phyloP scores from a whole-genome alignment of 768 basidiomycete species.

The Lyophyllum atratum region DNA sequence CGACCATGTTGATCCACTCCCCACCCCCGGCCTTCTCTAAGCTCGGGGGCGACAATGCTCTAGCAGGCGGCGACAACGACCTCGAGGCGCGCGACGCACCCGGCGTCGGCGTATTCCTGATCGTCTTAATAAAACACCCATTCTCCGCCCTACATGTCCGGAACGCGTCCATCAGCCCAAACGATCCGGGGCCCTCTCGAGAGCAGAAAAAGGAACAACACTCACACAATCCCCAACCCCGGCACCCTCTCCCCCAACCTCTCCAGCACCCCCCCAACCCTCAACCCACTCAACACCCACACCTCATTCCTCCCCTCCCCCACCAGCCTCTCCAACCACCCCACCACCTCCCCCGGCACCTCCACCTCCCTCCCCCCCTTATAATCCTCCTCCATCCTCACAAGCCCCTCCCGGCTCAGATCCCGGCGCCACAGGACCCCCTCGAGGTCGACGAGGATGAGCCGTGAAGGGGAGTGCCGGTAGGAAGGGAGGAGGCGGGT shows the following conservation, averaged over 20 bases:
- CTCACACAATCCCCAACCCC: constrained; percentile 75
- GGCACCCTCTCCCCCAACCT: constrained; percentile 61
- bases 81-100: constrained; percentile 18
- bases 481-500: constrained; percentile 65
- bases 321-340: constrained; percentile 56
- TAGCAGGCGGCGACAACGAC: not conserved
- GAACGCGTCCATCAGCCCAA: not conserved
- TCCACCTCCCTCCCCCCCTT: constrained; percentile 14
- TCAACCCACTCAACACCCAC: constrained; percentile 80
- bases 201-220: constrained; percentile 14
- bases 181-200: not conserved
- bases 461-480: constrained; percentile 61
- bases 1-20: constrained; percentile 81
- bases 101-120: constrained; percentile 2
- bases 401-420: constrained; percentile 45
- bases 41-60: not conserved
- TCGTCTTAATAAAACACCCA: constrained; percentile 80
- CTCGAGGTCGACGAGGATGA: constrained; percentile 79
- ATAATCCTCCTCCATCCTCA: constrained; percentile 37
- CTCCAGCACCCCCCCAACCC: constrained; percentile 64
- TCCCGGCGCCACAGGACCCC: constrained; percentile 76
- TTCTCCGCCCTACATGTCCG: constrained; percentile 67
- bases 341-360: constrained; percentile 41
- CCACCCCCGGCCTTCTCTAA: constrained; percentile 5
- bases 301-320: constrained; percentile 74